phyloP scores from a whole-genome alignment of 352 stramenopile genomes.

The Pythium diclinum region DNA sequence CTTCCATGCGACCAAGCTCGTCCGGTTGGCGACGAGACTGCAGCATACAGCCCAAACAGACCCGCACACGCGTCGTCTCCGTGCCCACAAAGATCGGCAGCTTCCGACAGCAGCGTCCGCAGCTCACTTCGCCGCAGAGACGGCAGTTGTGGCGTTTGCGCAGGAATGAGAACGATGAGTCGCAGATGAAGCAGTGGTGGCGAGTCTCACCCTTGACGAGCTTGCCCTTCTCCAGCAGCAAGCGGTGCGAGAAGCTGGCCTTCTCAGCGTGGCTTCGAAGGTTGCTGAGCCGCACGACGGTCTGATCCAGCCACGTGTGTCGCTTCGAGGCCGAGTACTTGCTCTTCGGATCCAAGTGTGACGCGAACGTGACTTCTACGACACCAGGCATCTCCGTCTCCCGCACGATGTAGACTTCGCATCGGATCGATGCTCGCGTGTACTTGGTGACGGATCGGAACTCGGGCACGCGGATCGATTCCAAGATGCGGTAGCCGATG shows the following conservation, averaged over 20 bases:
- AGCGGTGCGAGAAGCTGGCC: constrained; percentile 57
- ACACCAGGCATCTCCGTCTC: constrained; percentile 64
- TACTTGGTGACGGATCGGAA: constrained; percentile 53
- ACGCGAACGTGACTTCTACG: constrained; percentile 82
- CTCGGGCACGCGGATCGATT: constrained; percentile 78
- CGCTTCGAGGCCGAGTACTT: constrained; percentile 59
- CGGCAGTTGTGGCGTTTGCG: constrained; percentile 76
- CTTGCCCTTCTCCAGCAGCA: constrained; percentile 40
- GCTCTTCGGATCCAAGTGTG: constrained; percentile 79
- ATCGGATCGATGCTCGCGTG: constrained; percentile 68
- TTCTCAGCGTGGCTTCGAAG: constrained; percentile 66
- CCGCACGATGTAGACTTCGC: constrained; percentile 77
- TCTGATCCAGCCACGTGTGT: constrained; percentile 60
- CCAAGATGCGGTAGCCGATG: constrained; percentile 71
- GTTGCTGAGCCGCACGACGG: constrained; percentile 49
- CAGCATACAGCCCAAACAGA: constrained; percentile 77
- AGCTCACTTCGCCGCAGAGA: constrained; percentile 65
- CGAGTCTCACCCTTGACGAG: constrained; percentile 45
- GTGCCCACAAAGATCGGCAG: constrained; percentile 64
- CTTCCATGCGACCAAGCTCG: constrained; percentile 35
- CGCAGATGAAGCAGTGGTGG: constrained; percentile 62
- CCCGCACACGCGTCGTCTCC: constrained; percentile 59
- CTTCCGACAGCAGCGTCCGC: constrained; percentile 69
- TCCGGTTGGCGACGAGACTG: constrained; percentile 63
- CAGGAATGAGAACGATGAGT: constrained; percentile 66